Base-by-base conservation (phyloP, 1,284 basidiomycete genomes). In the Heterobasidion parviporum region DNA sequence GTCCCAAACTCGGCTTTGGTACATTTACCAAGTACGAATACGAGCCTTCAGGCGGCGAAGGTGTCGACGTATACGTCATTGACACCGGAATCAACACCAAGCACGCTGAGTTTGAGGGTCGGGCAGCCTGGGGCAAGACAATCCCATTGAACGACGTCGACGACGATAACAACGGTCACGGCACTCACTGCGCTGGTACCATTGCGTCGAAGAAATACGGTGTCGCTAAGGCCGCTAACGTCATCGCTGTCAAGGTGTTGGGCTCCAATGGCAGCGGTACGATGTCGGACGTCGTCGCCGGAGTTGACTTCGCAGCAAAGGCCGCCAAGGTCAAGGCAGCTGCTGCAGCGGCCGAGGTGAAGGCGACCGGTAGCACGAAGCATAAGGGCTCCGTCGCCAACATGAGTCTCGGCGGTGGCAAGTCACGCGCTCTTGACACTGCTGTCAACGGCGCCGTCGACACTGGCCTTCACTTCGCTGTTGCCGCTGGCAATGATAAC, bases 161-260 rank as follows among this genome's bases (percentile, higher is more conserved):
- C 53, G 68, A 67, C 57, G 72, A 74, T 54, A 67, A 65, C 57
- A 72, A 73, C 61, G 72, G 72, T 52, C 72, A 74, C 59, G 72
- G 72, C 45, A 73, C 72, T 45, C 72, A 74, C 63, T 72, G 71
- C 56, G 72, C 73, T 16, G 73, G 73, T 41, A 74, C 72, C 38
- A 73, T 74, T 46, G 73, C 69, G 3, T 74, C 73, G 57, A 68
- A 65, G 58, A 80, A 78, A 67, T 88, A 85, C 67, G 97, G 97
- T 74, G 93, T 99, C 50, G 95, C 97, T 56, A 99, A 98, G 84
- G 81, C 82, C 63, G 95, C 94, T 51, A 82, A 90, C 58, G 80
- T 99, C 61, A 84, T 94, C 62, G 97, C 97, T 52, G 96, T 99
- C 75, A 99, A 99, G 82, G 97, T 99, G 20, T 83, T 99, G 54